Evolutionary conservation across 305 asterid species (phyloP).

Genomic region (Fraxinus paxiana): DNA sequence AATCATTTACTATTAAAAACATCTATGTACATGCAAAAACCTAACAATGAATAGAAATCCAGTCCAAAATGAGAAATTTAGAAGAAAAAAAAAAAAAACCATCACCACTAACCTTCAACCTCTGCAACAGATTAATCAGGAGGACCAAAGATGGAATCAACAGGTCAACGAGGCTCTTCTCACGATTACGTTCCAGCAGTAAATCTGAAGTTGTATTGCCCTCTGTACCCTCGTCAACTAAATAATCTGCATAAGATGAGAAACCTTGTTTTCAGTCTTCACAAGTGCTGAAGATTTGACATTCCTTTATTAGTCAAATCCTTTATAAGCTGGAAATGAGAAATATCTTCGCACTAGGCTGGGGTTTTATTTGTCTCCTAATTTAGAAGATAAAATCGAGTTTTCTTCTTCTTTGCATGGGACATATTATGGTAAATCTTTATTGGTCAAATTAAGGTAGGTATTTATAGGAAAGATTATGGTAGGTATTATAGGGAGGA

Average conservation of each 20-base stretch:
- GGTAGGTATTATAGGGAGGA: background rate
- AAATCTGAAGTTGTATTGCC: constrained; percentile 85
- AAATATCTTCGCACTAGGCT: background rate
- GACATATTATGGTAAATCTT: background rate
- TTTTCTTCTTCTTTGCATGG: background rate
- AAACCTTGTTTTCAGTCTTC: constrained; percentile 12
- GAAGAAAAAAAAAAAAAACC: background rate
- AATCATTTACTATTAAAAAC: background rate
- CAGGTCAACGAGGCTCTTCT: constrained; percentile 76
- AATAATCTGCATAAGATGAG: constrained; percentile 65
- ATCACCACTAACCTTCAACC: constrained; percentile 45
- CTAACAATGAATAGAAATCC: background rate
- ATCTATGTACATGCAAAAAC: background rate
- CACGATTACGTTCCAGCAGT: constrained; percentile 89
- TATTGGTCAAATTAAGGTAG: background rate
- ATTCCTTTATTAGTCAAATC: background rate
- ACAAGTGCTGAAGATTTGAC: background rate
- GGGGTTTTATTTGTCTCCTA: background rate
- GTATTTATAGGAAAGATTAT: background rate
- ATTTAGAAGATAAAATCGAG: background rate
- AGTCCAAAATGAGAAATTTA: background rate
- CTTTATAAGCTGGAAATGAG: background rate
- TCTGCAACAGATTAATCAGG: constrained; percentile 76
- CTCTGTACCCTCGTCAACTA: constrained; percentile 91
- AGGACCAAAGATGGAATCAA: constrained; percentile 77